Percentiles rank a stretch among this genome's conserved stretches.
Conservation (phyloP, 345 rosid species). For the Populus euphratica region DNA sequence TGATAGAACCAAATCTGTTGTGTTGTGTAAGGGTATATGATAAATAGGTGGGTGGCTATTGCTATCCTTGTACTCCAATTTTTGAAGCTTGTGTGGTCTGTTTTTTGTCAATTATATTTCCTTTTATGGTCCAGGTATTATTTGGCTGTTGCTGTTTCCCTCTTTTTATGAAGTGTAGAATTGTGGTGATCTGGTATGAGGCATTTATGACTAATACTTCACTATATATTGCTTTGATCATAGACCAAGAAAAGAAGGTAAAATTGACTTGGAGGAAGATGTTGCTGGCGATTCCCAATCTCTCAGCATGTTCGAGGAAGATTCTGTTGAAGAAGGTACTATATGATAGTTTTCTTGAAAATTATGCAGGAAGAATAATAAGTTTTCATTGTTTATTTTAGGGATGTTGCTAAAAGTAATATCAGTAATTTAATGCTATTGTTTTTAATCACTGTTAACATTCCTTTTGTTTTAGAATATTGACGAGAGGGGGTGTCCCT, state of each 20-base stretch:
- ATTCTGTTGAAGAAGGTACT: constrained; percentile 34
- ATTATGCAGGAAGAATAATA: not conserved
- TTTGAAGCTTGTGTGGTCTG: not conserved
- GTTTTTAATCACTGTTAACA: not conserved
- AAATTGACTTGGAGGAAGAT: constrained; percentile 53
- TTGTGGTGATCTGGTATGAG: not conserved
- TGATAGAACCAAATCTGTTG: too few species aligned
- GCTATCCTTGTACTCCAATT: not conserved
- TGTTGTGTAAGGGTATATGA: too few species aligned
- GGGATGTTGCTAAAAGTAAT: not conserved
- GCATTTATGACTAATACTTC: constrained; percentile 5
- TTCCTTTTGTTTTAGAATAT: too few species aligned
- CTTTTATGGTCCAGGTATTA: not conserved
- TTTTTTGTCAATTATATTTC: not conserved
- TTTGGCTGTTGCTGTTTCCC: not conserved
- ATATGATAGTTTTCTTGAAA: not conserved
- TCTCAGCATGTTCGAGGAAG: constrained; percentile 30
- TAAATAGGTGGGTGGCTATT: not conserved
- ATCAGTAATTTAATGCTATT: not conserved
- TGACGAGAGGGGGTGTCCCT: too few species aligned
- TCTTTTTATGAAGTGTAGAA: not conserved
- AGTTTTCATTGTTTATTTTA: not conserved
- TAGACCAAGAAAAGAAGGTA: constrained; percentile 57
- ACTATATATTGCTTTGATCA: not conserved
- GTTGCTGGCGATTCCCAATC: constrained; percentile 33